Percentiles rank a stretch among this genome's conserved stretches.
Conservation (phyloP, 768 basidiomycete genomes). For the Tulasnella sp. region DNA sequence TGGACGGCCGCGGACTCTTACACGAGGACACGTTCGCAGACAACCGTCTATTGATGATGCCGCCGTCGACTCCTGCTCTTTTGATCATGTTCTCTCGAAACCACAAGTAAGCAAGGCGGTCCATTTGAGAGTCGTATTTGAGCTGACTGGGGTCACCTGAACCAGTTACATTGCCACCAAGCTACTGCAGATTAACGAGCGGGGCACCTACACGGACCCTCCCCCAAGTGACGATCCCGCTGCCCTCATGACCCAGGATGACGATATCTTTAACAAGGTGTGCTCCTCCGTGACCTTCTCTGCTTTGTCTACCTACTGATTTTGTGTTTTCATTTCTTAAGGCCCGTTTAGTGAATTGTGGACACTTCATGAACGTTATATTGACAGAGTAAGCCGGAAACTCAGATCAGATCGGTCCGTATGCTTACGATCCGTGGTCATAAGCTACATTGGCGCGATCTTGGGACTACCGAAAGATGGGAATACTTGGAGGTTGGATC, state of each 20-base stretch:
- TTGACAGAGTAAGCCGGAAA: constrained; percentile 1
- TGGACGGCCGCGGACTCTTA: constrained; percentile 57
- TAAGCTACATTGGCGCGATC: constrained; percentile 61
- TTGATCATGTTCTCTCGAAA: constrained; percentile 60
- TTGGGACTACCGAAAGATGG: constrained; percentile 59
- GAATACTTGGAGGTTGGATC: constrained; percentile 51
- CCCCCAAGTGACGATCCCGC: not conserved
- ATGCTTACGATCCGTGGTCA: constrained; percentile 58
- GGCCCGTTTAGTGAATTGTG: constrained; percentile 52
- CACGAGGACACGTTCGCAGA: constrained; percentile 64
- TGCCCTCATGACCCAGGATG: constrained; percentile 41
- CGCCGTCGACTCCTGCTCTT: constrained; percentile 57
- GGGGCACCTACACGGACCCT: constrained; percentile 34
- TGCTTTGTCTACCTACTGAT: too few relatives aligned
- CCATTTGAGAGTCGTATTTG: not conserved
- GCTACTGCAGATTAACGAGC: constrained; percentile 60
- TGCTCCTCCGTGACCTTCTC: constrained; percentile 16
- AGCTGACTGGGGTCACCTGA: not conserved
- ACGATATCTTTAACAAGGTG: constrained; percentile 66
- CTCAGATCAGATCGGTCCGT: not conserved
- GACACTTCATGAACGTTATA: constrained; percentile 20
- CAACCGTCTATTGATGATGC: constrained; percentile 53
- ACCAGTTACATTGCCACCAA: constrained; percentile 57
- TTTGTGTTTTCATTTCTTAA: too few relatives aligned
- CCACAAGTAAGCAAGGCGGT: constrained; percentile 46